Percentiles rank a stretch among this genome's conserved stretches.
phyloP scores from a whole-genome alignment of 169 alveolate genomes.

The Plasmodium relictum region DNA sequence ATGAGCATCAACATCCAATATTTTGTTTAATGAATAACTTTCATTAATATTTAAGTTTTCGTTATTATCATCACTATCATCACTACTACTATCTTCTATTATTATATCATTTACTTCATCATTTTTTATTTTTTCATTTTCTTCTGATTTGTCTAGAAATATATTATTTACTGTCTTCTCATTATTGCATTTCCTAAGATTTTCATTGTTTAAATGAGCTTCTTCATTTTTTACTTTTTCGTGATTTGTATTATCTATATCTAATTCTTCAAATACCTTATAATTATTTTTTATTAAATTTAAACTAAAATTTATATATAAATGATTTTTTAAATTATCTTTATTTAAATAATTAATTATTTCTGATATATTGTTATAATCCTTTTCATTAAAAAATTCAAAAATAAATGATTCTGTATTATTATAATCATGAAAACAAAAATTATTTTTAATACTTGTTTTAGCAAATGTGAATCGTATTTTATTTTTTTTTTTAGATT shows the following conservation, averaged over 20 bases:
- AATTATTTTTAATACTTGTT: conserved; percentile 60
- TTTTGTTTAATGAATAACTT: conserved; percentile 9
- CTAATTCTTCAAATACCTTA: conserved; percentile 20
- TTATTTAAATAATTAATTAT: conserved; percentile 51
- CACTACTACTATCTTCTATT: background rate
- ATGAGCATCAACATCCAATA: conserved; percentile 24
- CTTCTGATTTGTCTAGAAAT: background rate
- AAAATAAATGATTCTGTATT: conserved; percentile 45
- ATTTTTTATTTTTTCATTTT: background rate
- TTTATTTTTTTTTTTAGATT: conserved; percentile 84
- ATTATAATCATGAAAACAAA: conserved; percentile 72
- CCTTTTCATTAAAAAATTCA: conserved; percentile 36
- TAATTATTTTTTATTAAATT: conserved; percentile 36
- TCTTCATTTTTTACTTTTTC: background rate
- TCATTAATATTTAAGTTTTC: conserved; percentile 25
- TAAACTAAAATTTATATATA: conserved; percentile 58
- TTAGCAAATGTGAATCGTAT: conserved; percentile 84
- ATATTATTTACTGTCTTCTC: background rate
- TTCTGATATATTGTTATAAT: conserved; percentile 21
- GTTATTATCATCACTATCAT: background rate
- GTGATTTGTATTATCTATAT: background rate
- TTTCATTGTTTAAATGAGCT: background rate
- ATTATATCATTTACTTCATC: background rate
- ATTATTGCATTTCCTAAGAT: background rate
- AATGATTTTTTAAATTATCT: conserved; percentile 50